These are phyloP conservation scores for Diaporthe destruens DNA, from an alignment of 2,329 filamentous ascomycete species.

Conservation along the genomic window DNA sequence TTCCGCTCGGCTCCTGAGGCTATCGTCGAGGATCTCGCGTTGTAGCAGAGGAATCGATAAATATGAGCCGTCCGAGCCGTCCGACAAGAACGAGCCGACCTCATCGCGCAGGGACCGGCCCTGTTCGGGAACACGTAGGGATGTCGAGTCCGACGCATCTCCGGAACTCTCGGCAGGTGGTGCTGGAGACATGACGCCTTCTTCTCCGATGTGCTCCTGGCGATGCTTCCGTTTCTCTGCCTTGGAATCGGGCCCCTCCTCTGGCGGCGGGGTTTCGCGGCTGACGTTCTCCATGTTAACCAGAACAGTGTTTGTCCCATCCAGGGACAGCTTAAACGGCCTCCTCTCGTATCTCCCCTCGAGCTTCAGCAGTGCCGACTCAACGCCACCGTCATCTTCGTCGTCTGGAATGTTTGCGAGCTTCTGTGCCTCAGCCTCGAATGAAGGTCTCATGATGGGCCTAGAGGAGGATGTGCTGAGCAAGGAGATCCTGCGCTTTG, in stretches of 20 bases:
- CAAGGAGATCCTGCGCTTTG: constrained; percentile 63
- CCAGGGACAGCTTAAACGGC: constrained; percentile 56
- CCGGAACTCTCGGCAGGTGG: constrained; percentile 44
- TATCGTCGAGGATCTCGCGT: constrained; percentile 70
- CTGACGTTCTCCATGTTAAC: neutral
- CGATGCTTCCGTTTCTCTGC: constrained; percentile 61
- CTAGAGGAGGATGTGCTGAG: constrained; percentile 74
- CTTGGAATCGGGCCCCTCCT: constrained; percentile 44
- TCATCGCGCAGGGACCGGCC: constrained; percentile 50
- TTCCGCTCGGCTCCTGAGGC: constrained; percentile 56
- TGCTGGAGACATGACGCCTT: constrained; percentile 52
- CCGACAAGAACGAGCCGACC: constrained; percentile 64
- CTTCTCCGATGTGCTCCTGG: constrained; percentile 59
- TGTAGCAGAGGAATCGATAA: constrained; percentile 83
- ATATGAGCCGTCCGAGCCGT: constrained; percentile 79
- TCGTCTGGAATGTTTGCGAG: constrained; percentile 92
- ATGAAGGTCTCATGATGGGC: constrained; percentile 77
- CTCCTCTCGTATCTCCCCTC: constrained; percentile 84
- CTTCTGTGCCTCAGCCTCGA: constrained; percentile 88
- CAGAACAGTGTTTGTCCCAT: constrained; percentile 45
- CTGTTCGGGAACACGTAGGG: constrained; percentile 43
- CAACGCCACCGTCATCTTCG: constrained; percentile 86
- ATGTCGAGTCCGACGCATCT: constrained; percentile 41
- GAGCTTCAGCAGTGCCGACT: constrained; percentile 91
- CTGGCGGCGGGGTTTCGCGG: constrained; percentile 29